These are phyloP conservation scores for Hypoxylon sp. DNA, from an alignment of 2,329 filamentous ascomycete species.

Conservation along the genomic window DNA sequence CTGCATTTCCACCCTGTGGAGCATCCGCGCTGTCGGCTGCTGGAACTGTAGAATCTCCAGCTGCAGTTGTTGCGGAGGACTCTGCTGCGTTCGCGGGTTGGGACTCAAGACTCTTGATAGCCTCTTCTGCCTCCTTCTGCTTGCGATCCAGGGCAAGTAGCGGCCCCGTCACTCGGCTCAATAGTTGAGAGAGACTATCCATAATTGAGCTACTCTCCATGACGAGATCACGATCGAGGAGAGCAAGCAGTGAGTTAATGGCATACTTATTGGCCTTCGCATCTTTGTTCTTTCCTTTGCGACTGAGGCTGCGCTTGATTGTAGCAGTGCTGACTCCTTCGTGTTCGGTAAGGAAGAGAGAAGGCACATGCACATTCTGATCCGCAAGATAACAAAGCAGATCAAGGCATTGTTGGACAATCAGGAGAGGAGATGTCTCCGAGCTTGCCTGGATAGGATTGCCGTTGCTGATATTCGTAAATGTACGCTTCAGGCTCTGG, in stretches of 20 bases:
- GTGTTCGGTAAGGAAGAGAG: constrained; percentile 95
- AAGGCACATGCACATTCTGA: constrained; percentile 88
- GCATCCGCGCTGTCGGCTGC: constrained; percentile 39
- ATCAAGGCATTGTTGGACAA: constrained; percentile 94
- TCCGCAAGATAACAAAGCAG: constrained; percentile 86
- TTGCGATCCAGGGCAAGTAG: constrained; percentile 83
- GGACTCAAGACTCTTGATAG: constrained; percentile 57
- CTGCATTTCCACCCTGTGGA: constrained; percentile 31
- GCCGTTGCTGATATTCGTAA: constrained; percentile 69
- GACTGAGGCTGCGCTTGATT: constrained; percentile 81
- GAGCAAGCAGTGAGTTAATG: constrained; percentile 87
- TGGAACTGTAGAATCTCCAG: constrained; percentile 35
- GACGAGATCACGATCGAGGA: constrained; percentile 93
- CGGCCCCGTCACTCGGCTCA: constrained; percentile 90
- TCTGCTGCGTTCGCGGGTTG: constrained; percentile 49
- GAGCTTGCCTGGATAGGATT: constrained; percentile 73
- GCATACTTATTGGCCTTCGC: constrained; percentile 88
- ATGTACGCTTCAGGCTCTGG: constrained; percentile 81
- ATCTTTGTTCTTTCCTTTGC: constrained; percentile 92
- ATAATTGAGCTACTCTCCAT: constrained; percentile 98
- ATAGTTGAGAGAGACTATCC: constrained; percentile 88
- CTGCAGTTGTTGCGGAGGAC: constrained; percentile 31
- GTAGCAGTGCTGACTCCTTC: constrained; percentile 80
- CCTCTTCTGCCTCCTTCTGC: constrained; percentile 61
- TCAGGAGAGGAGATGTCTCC: constrained; percentile 92